Evolutionary conservation across 495 filamentous ascomycete species (phyloP), one percentile per base, ranked within the genome.

Genomic region (Penicillium pancosmium): DNA sequence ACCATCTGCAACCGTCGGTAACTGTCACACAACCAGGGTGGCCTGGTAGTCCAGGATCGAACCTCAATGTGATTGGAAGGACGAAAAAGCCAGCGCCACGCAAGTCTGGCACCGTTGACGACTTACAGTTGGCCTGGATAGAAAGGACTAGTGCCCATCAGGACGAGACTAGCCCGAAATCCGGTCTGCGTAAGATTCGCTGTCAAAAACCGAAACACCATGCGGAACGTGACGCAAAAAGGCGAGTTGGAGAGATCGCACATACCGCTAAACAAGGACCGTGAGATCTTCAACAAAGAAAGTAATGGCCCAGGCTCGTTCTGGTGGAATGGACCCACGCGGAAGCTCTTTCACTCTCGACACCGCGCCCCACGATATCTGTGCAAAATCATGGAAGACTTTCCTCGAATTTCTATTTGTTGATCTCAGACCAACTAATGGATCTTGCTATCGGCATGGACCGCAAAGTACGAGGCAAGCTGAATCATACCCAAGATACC

Each of bases 1-100:
- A 38, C 11, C 27, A 31, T 31, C 27, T 31, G 27, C 27, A 31
- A 31, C 27, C 27, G 41, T 57, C 55, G 23, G 54, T 19, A 50
- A 36, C 55, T 57, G 67, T 69, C 57, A 60, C 56, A 69, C 67
- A 64, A 36, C 56, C 54, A 48, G 67, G 67, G 61, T 64, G 59
- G 47, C 56, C 49, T n/a, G 35, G 54, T 69, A 49, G 67, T 11
- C 59, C 64, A 62, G 57, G 40, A 50, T 60, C 19, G 61, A 64
- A 67, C 47, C n/a, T 23, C 23, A 49, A 33, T 35, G 33, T 55
- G 53, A 63, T 62, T 64, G 56, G 52, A 25, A 34, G 38, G 13
- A 7, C 11, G 6, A 43, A 44, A 3, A 16, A 50, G 25, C 25
- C 55, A 52, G 15, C 16, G 46, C 48, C 38, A 25, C 50, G 44